phyloP scores from a whole-genome alignment of 2,329 filamentous ascomycete species.

The Fusarium pseudoanthophilum region DNA sequence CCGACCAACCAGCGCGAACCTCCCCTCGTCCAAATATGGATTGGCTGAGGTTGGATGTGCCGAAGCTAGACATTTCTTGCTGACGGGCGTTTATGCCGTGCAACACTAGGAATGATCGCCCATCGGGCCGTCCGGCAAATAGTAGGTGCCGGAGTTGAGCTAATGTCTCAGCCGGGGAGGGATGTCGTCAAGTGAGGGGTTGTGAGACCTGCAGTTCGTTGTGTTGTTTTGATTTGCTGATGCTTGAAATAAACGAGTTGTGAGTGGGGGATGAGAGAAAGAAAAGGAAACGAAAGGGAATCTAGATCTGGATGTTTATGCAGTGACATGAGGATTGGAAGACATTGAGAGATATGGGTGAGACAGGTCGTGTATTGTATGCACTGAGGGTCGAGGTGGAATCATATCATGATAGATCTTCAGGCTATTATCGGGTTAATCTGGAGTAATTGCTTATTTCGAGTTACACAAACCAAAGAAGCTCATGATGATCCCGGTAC shows the following conservation, averaged over 20 bases:
- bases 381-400: background rate
- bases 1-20: conserved; percentile 14
- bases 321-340: background rate
- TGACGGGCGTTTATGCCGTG: conserved; percentile 19
- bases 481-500: background rate
- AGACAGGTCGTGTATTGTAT: background rate
- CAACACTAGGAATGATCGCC: background rate
- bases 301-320: background rate
- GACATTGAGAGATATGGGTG: background rate
- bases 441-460: background rate
- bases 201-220: conserved; percentile 13
- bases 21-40: conserved; percentile 5
- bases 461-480: background rate
- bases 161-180: background rate
- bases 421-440: background rate
- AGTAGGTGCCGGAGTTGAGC: background rate
- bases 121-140: conserved; percentile 9
- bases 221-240: conserved; percentile 3
- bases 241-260: background rate
- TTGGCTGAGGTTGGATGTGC: conserved; percentile 15
- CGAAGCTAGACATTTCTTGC: conserved; percentile 5
- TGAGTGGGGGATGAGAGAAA: background rate
- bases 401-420: background rate
- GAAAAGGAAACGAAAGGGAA: background rate
- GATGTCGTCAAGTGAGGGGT: conserved; percentile 22